Evolutionary conservation across 2,329 filamentous ascomycete species (phyloP).

Genomic region (Paecilomyces formosus): DNA sequence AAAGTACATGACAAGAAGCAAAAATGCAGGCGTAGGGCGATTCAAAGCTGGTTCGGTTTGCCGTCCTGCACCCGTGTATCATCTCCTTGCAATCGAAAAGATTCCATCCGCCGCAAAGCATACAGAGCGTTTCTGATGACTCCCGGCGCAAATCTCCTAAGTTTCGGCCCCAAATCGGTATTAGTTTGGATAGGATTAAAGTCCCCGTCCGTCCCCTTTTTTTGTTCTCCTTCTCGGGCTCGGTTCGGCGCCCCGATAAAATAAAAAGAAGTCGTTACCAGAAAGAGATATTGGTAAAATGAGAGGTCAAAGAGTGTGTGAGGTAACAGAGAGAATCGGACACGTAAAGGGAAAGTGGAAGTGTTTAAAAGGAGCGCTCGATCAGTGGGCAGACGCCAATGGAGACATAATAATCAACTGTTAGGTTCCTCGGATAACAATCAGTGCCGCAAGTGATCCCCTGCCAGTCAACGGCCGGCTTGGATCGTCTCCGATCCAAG

Average conservation of each 20-base stretch:
- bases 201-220: neutral
- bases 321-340: constrained; percentile 10
- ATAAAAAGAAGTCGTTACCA: constrained; percentile 23
- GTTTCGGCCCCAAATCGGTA: constrained; percentile 13
- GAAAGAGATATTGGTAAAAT: constrained; percentile 21
- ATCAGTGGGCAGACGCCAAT: constrained; percentile 6
- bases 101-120: constrained; percentile 11
- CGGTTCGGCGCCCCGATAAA: constrained; percentile 13
- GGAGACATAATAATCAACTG: constrained; percentile 2
- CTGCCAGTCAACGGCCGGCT: constrained; percentile 4
- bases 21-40: constrained; percentile 19
- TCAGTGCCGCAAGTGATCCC: constrained; percentile 7
- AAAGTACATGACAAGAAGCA: constrained; percentile 34
- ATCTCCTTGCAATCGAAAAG: constrained; percentile 15
- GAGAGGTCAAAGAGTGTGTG: constrained; percentile 25
- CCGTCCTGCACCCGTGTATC: constrained; percentile 10
- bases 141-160: constrained; percentile 16
- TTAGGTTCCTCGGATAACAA: constrained; percentile 5
- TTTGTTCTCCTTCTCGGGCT: constrained; percentile 16
- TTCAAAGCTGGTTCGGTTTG: constrained; percentile 12
- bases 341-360: constrained; percentile 11
- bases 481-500: constrained; percentile 4
- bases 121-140: constrained; percentile 12
- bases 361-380: constrained; percentile 6
- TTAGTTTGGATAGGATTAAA: constrained; percentile 11